Evolutionary conservation across 2,329 filamentous ascomycete species (phyloP), one percentile per base, ranked within the genome.

Genomic region (Trichoderma breve): DNA sequence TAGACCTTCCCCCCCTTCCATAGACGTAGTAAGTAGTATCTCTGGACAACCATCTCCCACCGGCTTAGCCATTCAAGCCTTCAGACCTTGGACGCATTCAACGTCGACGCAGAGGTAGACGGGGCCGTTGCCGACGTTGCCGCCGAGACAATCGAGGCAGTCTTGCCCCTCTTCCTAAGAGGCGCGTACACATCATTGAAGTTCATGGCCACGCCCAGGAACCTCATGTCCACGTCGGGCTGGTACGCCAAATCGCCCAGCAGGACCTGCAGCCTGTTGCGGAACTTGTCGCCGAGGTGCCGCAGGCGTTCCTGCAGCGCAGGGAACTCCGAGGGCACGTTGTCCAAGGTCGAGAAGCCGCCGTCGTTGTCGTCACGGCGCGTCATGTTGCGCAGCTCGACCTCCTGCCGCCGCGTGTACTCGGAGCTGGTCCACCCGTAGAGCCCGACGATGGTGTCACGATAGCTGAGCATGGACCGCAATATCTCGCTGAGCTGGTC

Each of bases 111-210:
- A 74, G 74, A 51, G 74, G 74, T n/a, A 74, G 70, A 61, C 24
- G 74, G 72, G 30, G 76, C 78, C 30, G 75, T 73, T 11, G 58
- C 58, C 32, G 76, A 73, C 18, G 75, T 32, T 75, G 78, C 21
- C 74, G 74, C 39, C 74, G 74, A n/a, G 74, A 70, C 72, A 7
- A 76, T 73, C 43, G 72, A 74, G 14, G 75, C 74, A 6, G 77
- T 66, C 81, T 84, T 86, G 72, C 87, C 83, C 82, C 90, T 90
- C 80, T 91, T 88, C 77, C 90, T 86, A 58, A 91, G 88, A 15
- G 93, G 93, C 81, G 93, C 89, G 81, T 98, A 98, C 30, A 97
- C 93, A 80, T 98, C 95, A 82, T 99, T 99, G 82, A 98, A 99
- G 83, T 98, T 99, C 94, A 99, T 98, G 53, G 96, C 93, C 61